A percentile compares a stretch with the other conserved stretches of the same genome.
Conservation (phyloP, 495 filamentous ascomycete species). For the Evernia prunastri region DNA sequence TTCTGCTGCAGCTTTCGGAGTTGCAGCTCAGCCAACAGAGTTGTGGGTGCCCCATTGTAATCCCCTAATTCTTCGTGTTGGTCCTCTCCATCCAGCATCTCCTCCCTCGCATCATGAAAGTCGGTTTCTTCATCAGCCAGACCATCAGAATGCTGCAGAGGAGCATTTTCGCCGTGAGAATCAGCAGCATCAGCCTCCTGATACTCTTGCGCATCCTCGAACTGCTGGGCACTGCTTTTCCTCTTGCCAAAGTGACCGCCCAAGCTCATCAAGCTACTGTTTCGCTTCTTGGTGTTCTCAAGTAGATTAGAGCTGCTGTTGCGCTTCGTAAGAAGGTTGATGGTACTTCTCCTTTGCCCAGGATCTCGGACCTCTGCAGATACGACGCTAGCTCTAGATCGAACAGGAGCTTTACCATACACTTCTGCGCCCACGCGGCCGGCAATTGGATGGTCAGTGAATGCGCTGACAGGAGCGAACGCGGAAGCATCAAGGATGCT, state of each 20-base stretch:
- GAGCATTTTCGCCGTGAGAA: conserved; percentile 30
- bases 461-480: conserved; percentile 83
- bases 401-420: conserved; percentile 44
- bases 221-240: conserved; percentile 23
- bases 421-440: conserved; percentile 64
- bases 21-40: conserved; percentile 86
- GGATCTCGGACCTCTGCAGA: conserved; percentile 26
- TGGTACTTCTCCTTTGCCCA: conserved; percentile 14
- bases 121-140: conserved; percentile 21
- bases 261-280: conserved; percentile 27
- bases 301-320: conserved; percentile 23
- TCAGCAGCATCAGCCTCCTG: conserved; percentile 37
- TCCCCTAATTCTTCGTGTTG: conserved; percentile 39
- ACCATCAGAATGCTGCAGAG: conserved; percentile 22
- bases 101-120: conserved; percentile 27
- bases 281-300: conserved; percentile 20
- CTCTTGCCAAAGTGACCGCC: conserved; percentile 23
- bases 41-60: conserved; percentile 71
- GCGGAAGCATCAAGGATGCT: conserved; percentile 94
- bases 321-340: conserved; percentile 23
- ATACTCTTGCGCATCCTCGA: conserved; percentile 23
- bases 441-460: conserved; percentile 85
- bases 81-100: conserved; percentile 33
- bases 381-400: conserved; percentile 26
- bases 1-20: conserved; percentile 79